Evolutionary conservation across 1,139 yeast genomes (phyloP).

Genomic region (Casaregolazyma suthepensis): DNA sequence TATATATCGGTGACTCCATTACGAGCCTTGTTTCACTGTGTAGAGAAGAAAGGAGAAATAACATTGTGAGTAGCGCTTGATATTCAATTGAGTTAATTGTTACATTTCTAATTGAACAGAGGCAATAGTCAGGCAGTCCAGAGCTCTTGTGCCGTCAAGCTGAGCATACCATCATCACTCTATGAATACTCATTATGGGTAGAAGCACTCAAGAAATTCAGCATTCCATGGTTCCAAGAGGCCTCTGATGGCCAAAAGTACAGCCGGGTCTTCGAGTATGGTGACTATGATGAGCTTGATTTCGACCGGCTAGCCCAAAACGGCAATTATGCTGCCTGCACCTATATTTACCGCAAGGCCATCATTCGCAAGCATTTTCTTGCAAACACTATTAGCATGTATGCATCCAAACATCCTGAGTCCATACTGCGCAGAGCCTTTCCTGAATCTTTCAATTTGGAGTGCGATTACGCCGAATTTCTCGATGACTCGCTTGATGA

Average conservation of each 20-base stretch:
- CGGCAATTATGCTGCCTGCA: slow-evolving; percentile 58
- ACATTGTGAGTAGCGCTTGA: slow-evolving; percentile 24
- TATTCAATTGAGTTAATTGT: neutral
- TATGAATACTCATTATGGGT: slow-evolving; percentile 57
- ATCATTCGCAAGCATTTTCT: slow-evolving; percentile 84
- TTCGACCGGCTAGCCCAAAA: slow-evolving; percentile 51
- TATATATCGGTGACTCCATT: slow-evolving; percentile 63
- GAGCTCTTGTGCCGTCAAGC: slow-evolving; percentile 1
- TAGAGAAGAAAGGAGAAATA: slow-evolving; percentile 56
- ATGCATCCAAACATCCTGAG: slow-evolving; percentile 64
- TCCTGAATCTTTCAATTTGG: slow-evolving; percentile 73
- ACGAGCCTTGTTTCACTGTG: slow-evolving; percentile 62
- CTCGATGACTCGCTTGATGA: slow-evolving; percentile 91
- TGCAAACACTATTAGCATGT: slow-evolving; percentile 71
- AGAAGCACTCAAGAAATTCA: slow-evolving; percentile 35
- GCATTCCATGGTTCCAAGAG: slow-evolving; percentile 10
- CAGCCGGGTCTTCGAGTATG: slow-evolving; percentile 58
- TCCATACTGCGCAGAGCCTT: slow-evolving; percentile 55
- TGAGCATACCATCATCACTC: slow-evolving; percentile 29
- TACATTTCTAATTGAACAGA: neutral
- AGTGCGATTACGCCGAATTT: slow-evolving; percentile 95
- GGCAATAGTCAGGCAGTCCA: neutral
- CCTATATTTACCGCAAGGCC: slow-evolving; percentile 77
- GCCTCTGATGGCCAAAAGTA: slow-evolving; percentile 10
- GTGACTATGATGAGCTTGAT: slow-evolving; percentile 85